Conservation (phyloP, 208 protist species). For the Leptomonas pyrrhocoris region DNA sequence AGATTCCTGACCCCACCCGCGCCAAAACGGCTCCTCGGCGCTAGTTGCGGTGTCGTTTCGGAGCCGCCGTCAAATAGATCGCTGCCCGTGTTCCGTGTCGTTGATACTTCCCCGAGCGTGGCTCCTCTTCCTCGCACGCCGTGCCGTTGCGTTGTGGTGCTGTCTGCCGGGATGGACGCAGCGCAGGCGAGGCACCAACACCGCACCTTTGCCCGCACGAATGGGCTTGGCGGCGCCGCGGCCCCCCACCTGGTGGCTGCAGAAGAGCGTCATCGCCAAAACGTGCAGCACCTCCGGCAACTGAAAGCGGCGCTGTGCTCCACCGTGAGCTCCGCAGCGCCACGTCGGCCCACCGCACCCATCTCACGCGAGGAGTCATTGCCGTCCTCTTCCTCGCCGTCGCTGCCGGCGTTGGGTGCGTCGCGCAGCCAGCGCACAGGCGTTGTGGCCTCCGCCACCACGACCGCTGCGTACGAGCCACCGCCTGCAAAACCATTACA, state of each 20-base stretch:
- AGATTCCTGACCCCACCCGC: too few species aligned
- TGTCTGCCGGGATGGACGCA: slow-evolving; percentile 11
- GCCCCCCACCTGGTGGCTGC: slow-evolving; percentile 22
- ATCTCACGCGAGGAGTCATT: slow-evolving; percentile 4
- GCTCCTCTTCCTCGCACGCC: too few species aligned
- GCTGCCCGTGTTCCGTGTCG: too few species aligned
- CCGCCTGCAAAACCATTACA: background rate
- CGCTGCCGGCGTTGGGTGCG: slow-evolving; percentile 4
- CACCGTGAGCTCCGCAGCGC: slow-evolving; percentile 17
- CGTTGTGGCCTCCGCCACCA: background rate
- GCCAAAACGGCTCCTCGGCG: too few species aligned
- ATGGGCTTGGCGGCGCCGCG: slow-evolving; percentile 13
- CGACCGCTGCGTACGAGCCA: background rate
- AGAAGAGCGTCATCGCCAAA: slow-evolving; percentile 26
- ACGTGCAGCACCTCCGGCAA: slow-evolving; percentile 23
- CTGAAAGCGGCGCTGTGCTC: slow-evolving; percentile 30
- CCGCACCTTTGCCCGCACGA: slow-evolving; percentile 25
- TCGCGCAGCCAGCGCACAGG: background rate
- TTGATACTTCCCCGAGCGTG: too few species aligned
- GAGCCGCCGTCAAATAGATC: too few species aligned
- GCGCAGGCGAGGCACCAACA: slow-evolving; percentile 2
- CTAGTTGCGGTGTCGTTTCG: too few species aligned
- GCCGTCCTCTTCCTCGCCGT: slow-evolving; percentile 12
- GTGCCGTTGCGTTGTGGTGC: too few species aligned
- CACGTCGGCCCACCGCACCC: background rate